phyloP scores from a whole-genome alignment of 1,284 basidiomycete genomes.

The Gomphus sp. region DNA sequence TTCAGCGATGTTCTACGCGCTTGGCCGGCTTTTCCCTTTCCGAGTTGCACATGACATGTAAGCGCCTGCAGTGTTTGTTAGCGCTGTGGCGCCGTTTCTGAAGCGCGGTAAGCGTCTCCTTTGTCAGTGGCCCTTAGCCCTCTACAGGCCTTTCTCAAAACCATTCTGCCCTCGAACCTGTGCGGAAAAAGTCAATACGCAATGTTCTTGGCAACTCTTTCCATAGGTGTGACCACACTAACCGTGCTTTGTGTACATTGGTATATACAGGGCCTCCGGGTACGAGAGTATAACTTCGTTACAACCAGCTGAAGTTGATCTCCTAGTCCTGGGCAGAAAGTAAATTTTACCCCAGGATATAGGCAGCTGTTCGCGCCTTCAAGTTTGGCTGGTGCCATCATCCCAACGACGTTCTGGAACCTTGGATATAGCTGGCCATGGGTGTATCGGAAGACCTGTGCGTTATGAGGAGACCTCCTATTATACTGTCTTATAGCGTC shows the following conservation, averaged over 20 bases:
- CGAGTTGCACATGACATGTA: too few relatives aligned
- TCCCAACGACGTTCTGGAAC: neutral
- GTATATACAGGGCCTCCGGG: neutral
- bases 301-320: neutral
- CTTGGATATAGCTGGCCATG: constrained; percentile 1
- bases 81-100: too few relatives aligned
- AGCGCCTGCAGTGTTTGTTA: too few relatives aligned
- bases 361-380: neutral
- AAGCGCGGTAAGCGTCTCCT: too few relatives aligned
- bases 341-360: neutral
- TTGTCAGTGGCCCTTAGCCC: too few relatives aligned
- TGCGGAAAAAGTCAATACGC: neutral
- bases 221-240: neutral
- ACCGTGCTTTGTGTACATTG: neutral
- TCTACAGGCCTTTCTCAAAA: too few relatives aligned
- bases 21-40: too few relatives aligned
- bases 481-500: neutral
- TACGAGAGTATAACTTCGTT: neutral
- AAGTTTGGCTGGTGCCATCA: neutral
- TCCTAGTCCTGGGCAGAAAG: neutral
- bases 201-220: neutral
- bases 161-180: too few relatives aligned
- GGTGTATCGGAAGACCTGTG: neutral
- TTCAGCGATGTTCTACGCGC: too few relatives aligned
- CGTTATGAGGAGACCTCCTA: neutral